phyloP scores from a whole-genome alignment of 2,329 filamentous ascomycete species.

The Alternaria consortialis region DNA sequence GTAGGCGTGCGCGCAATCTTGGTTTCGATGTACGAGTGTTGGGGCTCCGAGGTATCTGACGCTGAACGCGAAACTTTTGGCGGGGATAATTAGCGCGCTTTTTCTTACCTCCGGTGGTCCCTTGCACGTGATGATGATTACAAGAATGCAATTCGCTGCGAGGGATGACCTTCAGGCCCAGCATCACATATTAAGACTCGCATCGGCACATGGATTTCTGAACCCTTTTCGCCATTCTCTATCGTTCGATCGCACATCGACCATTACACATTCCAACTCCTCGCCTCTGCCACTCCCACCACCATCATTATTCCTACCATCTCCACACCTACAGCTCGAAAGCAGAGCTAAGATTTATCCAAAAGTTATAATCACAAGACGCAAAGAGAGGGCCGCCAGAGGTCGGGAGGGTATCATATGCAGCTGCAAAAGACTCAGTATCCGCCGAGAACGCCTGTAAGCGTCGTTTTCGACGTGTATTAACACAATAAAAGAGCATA shows the following conservation, averaged over 20 bases:
- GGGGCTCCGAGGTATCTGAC: slow-evolving; percentile 10
- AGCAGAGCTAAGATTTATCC: background rate
- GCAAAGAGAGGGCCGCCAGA: background rate
- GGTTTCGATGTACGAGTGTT: background rate
- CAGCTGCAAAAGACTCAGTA: background rate
- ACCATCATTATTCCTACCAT: too few relatives aligned
- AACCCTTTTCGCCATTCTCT: background rate
- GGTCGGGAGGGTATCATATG: slow-evolving; percentile 2
- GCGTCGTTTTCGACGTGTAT: background rate
- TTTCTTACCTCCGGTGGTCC: slow-evolving; percentile 21
- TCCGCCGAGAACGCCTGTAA: background rate
- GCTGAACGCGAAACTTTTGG: slow-evolving; percentile 33
- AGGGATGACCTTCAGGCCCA: background rate
- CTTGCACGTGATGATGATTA: background rate
- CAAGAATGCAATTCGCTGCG: background rate
- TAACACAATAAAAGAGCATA: background rate
- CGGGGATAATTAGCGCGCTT: slow-evolving; percentile 33
- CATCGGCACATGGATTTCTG: background rate
- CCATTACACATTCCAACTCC: background rate
- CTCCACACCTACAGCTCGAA: background rate
- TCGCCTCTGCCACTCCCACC: background rate
- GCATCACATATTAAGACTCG: background rate
- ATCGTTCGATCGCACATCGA: background rate
- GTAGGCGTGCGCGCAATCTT: background rate
- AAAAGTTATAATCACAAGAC: background rate